Base-by-base conservation (phyloP, 2,329 filamentous ascomycete species). In the Fusarium liriodendri region DNA sequence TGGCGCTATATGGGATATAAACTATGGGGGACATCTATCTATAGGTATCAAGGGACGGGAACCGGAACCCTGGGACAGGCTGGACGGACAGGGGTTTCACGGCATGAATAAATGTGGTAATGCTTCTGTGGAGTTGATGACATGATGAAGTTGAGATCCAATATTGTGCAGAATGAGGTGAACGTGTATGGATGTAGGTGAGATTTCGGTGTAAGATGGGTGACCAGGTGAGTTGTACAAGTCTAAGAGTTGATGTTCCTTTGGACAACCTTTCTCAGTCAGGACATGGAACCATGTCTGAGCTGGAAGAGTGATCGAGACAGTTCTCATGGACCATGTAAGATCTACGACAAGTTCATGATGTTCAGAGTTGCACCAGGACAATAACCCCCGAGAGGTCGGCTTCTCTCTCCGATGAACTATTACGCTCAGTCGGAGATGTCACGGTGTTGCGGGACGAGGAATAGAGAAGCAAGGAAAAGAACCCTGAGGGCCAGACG, bases 401-500 rank as follows among this genome's bases (percentile, higher is more conserved):
- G 71, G 71, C 59, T 63, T 47, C 20, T 20, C 47, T 16, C 42
- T 58, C 68, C 71, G 62, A 55, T 57, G 37, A 20, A 42, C 35
- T 18, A 37, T 37, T 37, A 18, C 40, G 13, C 40, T 45, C 40
- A 45, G 40, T 45, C 40, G 40, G 40, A 66, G 72, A 73, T 73
- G 61, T 62, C 37, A 57, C 72, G 73, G 73, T 55, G 20, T 75
- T 75, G 64, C 25, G 66, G 69, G 63, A 61, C 50, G 14, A 27
- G 58, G 62, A 45, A 42, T 38, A 16, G n/a, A 52, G 20, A 25
- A 62, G 61, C 18, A 45, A 32, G 37, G 25, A 25, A 32, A 67
- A 62, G 72, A 73, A 74, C 72, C 72, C 59, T 75, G 72, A 74
- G 47, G 66, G 66, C 16, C 25, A 74, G 37, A 29, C 32, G 57